Conservation (phyloP, 768 basidiomycete species). For the Kwoniella dejecticola region DNA sequence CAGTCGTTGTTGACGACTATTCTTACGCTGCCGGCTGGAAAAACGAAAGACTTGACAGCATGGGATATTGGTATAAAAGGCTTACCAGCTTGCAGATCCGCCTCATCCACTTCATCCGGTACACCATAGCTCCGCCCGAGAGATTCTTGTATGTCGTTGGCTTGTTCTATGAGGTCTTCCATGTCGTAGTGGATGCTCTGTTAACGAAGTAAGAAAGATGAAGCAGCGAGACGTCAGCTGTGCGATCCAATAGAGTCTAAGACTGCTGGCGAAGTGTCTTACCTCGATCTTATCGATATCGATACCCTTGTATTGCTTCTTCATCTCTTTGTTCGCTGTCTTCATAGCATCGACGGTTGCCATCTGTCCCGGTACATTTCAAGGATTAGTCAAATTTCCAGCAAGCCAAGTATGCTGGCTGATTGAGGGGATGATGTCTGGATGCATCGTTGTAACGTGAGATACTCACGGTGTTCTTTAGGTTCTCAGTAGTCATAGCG, state of each 20-base stretch:
- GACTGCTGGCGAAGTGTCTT: conserved; percentile 27
- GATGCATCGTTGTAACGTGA: no score
- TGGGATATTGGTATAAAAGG: no score
- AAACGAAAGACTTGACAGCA: no score
- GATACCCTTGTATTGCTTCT: conserved; percentile 95
- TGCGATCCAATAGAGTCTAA: no score
- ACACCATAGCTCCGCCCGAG: conserved; percentile 91
- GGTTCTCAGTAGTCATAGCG: conserved; percentile 91
- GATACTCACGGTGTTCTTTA: conserved; percentile 73
- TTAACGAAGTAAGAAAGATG: no score
- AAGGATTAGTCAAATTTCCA: no score
- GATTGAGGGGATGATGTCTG: no score
- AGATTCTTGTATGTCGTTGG: conserved; percentile 95
- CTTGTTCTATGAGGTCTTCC: conserved; percentile 95
- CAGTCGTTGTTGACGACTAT: neutral
- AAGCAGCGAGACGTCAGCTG: no score
- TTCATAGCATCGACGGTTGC: conserved; percentile 97
- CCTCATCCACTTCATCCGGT: conserved; percentile 96
- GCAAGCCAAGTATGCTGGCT: no score
- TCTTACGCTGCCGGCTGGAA: no score
- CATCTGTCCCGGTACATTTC: conserved; percentile 61
- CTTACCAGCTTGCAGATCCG: conserved; percentile 90
- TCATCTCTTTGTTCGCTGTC: conserved; percentile 90
- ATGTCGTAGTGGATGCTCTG: conserved; percentile 96
- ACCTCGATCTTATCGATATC: conserved; percentile 99